A percentile compares a stretch with the other conserved stretches of the same genome.
Evolutionary conservation across 305 asterid species (phyloP).

Genomic region (Caryopteris hybrid): DNA sequence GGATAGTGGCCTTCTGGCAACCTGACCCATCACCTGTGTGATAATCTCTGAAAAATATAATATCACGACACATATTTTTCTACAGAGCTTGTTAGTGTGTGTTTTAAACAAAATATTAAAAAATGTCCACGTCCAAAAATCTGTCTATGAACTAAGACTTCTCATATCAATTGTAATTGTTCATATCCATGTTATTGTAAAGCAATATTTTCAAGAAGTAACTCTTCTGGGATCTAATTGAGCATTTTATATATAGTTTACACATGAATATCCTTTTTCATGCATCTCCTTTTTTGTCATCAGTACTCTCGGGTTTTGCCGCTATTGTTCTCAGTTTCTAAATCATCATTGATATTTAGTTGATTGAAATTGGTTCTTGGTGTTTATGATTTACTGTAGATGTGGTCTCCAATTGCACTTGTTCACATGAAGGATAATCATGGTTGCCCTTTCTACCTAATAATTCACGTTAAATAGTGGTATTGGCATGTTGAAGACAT

Average conservation of each 20-base stretch:
- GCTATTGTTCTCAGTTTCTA: slow-evolving; percentile 5
- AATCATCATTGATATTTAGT: neutral
- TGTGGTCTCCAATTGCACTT: neutral
- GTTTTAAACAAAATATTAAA: neutral
- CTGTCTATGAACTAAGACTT: neutral
- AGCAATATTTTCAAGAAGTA: neutral
- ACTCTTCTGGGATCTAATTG: neutral
- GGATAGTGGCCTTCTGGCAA: neutral
- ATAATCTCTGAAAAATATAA: neutral
- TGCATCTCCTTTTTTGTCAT: slow-evolving; percentile 1
- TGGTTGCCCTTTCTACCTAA: neutral
- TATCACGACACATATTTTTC: neutral
- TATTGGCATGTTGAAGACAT: neutral
- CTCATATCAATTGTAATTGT: neutral
- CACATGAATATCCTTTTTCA: neutral
- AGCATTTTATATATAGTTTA: neutral
- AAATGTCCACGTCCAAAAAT: neutral
- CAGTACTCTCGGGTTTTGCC: neutral
- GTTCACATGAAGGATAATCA: neutral
- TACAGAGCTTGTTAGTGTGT: neutral
- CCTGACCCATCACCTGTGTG: too few relatives aligned
- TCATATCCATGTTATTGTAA: neutral
- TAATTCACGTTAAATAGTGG: neutral
- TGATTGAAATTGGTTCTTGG: slow-evolving; percentile 7
- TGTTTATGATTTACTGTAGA: neutral